These are phyloP conservation scores for Crithidia fasciculata DNA, from an alignment of 208 protist genomes.

Conservation along the genomic window DNA sequence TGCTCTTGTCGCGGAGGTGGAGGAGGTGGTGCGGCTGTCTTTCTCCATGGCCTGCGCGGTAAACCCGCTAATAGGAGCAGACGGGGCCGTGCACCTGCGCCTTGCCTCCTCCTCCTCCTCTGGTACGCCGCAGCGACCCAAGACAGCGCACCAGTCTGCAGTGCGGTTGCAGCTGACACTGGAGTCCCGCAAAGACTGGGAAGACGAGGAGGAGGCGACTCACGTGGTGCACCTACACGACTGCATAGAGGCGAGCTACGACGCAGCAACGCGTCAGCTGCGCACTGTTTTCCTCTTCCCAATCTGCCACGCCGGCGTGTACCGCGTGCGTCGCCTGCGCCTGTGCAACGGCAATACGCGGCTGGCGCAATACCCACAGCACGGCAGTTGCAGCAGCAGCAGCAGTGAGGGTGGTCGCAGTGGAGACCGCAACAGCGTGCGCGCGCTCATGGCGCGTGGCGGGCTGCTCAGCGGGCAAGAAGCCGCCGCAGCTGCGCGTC, in stretches of 20 bases:
- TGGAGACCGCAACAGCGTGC: background rate
- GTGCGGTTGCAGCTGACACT: conserved; percentile 46
- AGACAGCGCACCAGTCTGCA: background rate
- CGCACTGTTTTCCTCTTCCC: conserved; percentile 44
- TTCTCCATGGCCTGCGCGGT: conserved; percentile 37
- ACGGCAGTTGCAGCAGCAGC: background rate
- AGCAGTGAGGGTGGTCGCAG: background rate
- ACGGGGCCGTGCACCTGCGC: background rate
- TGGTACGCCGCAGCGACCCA: no score
- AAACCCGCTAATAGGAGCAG: conserved; percentile 31
- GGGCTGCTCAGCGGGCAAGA: background rate
- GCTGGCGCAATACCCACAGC: conserved; percentile 40
- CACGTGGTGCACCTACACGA: conserved; percentile 60
- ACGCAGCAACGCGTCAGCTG: conserved; percentile 37
- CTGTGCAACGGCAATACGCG: conserved; percentile 49
- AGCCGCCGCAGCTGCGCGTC: background rate
- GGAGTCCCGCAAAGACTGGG: conserved; percentile 80
- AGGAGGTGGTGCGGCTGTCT: conserved; percentile 39
- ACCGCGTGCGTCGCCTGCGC: conserved; percentile 56
- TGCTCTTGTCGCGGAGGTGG: conserved; percentile 28
- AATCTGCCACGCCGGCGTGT: conserved; percentile 70
- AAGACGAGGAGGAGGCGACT: conserved; percentile 49
- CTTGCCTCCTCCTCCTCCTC: background rate
- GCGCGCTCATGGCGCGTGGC: background rate
- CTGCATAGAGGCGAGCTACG: conserved; percentile 31